phyloP scores from a whole-genome alignment of 768 basidiomycete species.

The Termitomyces sp. region DNA sequence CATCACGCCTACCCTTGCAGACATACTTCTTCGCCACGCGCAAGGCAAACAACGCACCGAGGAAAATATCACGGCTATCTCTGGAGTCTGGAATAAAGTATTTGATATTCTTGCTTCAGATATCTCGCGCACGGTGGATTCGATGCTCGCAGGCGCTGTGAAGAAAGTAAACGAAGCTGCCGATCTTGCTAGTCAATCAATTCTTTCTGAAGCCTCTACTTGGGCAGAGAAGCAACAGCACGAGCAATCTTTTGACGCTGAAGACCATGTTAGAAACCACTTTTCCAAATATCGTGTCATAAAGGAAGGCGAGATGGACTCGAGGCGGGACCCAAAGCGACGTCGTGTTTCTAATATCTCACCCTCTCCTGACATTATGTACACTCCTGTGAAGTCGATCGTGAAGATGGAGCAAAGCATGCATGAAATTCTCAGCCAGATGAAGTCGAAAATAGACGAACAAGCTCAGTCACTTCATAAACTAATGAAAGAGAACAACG shows the following conservation, averaged over 20 bases:
- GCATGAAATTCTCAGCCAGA: conserved; percentile 31
- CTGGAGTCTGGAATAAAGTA: conserved; percentile 40
- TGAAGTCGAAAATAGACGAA: conserved; percentile 46
- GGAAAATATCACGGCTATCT: conserved; percentile 33
- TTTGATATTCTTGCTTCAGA: conserved; percentile 37
- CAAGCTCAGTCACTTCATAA: conserved; percentile 39
- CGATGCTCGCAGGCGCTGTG: conserved; percentile 27
- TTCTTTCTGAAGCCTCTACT: neutral
- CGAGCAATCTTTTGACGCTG: neutral
- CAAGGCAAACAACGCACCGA: conserved; percentile 38
- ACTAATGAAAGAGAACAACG: conserved; percentile 42
- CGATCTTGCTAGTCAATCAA: conserved; percentile 4
- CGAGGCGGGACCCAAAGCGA: conserved; percentile 20
- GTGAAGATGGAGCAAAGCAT: conserved; percentile 13
- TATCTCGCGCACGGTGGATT: conserved; percentile 33
- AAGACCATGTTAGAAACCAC: neutral
- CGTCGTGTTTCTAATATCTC: conserved; percentile 17
- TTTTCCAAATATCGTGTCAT: neutral
- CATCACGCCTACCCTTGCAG: conserved; percentile 41
- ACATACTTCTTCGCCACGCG: conserved; percentile 36
- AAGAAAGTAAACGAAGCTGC: conserved; percentile 20
- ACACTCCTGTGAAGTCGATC: conserved; percentile 10
- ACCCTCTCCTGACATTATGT: neutral
- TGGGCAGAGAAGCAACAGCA: conserved; percentile 1
- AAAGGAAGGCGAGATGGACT: conserved; percentile 4